Base-by-base conservation (phyloP, 306 rosid genomes). In the Elaeagnus macrophylla region DNA sequence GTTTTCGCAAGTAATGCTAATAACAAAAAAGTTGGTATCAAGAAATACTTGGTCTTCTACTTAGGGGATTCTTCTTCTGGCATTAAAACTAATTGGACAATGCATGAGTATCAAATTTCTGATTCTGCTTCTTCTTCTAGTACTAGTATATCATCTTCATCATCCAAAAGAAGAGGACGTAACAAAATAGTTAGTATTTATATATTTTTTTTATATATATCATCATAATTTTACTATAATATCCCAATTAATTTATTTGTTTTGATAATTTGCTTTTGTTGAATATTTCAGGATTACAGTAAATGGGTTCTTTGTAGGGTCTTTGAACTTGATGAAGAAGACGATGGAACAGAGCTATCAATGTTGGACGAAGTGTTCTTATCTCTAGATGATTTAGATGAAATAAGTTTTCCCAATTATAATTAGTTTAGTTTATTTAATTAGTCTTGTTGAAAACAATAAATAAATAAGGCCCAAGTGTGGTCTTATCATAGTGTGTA, bases 301-400 rank as follows among this genome's bases (percentile, higher is more conserved):
- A 81, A 70, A 62, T 88, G 89, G 79, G 90, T 84, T 58, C 41
- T 84, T 36, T 88, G 96, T 68, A 73, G 82, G 58, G 96, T 88
- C 46, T 82, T 72, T 15, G 90, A 88, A 64, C 65, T 60, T 38
- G 70, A 73, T 40, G 77, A 71, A 16, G 78, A 69, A 6, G 94
- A 70, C 38, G 82, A 73, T 54, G 94, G 94, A 55, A 71, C 77
- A 5, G 91, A 86, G 61, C 85, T 90, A 17, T 90, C 97, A 4
- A 83, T 93, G 75, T 78, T 91, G 93, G 97, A 91, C 66, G 96
- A 91, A 72, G 97, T 91, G 60, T 91, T 86, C 81, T 76, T 86
- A 59, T 78, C 96, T 39, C 68, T 91, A 77, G 97, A 91, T 56
- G 97, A 91, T 82, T 94, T 91, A 53, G 96, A 91, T 0, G 97